Evolutionary conservation across 164 flowering plant species (phyloP).

Genomic region (Liriodendron chinense): DNA sequence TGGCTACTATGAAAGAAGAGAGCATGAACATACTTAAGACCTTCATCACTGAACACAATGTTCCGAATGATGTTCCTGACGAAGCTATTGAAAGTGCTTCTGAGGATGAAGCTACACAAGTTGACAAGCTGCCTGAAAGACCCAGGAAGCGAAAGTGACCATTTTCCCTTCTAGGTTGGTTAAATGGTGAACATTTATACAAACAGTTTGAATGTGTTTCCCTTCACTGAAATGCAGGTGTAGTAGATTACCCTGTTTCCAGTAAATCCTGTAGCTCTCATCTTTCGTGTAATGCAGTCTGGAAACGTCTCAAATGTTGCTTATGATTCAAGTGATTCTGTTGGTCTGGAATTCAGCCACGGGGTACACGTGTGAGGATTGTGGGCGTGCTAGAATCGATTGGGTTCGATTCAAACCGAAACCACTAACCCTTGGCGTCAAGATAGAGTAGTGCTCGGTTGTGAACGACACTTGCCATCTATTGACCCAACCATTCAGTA

Average conservation of each 20-base stretch:
- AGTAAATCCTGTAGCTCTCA: background rate
- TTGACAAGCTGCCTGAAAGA: constrained; percentile 24
- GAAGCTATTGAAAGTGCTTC: constrained; percentile 54
- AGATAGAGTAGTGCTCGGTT: too few relatives aligned
- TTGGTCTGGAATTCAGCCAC: too few relatives aligned
- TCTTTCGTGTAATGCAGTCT: background rate
- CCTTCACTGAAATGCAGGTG: background rate
- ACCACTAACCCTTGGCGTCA: too few relatives aligned
- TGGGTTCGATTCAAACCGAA: too few relatives aligned
- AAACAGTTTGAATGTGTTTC: background rate
- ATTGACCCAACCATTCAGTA: too few relatives aligned
- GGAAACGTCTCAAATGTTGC: too few relatives aligned
- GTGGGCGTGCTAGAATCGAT: too few relatives aligned
- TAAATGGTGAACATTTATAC: background rate
- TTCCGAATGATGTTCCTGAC: constrained; percentile 78
- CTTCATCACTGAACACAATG: constrained; percentile 68
- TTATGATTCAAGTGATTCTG: too few relatives aligned
- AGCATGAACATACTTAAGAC: constrained; percentile 73
- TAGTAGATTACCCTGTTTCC: background rate
- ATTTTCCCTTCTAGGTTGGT: background rate
- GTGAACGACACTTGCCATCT: too few relatives aligned
- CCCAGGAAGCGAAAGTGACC: constrained; percentile 32
- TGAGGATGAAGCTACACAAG: constrained; percentile 42
- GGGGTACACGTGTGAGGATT: too few relatives aligned
- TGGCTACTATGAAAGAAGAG: constrained; percentile 61